Evolutionary conservation across 495 filamentous ascomycete genomes (phyloP), one percentile per base, ranked within the genome.

Genomic region (Cladorrhinum samala): DNA sequence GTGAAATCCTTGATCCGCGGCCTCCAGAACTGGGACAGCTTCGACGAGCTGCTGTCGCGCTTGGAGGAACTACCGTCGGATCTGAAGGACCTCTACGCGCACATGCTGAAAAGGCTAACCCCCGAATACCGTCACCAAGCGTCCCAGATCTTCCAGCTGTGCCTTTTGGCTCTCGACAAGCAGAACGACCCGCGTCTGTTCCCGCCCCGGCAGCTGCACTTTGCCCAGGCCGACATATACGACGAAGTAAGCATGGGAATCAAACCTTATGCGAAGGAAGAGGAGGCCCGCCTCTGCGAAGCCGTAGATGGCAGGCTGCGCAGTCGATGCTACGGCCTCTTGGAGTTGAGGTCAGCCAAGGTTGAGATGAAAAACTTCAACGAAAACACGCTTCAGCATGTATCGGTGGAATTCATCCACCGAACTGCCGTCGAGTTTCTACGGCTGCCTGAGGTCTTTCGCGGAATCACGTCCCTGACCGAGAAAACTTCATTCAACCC

Each of bases 1-100:
- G 49, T 51, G 5, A 21, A 24, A n/a, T 51, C 49, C 3, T 36
- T 51, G 13, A 9, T 43, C n/a, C 9, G 19, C 13, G 49, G 49
- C 17, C 7, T 51, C 14, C 38, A 21, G 7, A n/a, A 41, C 21
- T 30, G 36, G 2, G 49, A 51, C 18, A 27, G 20, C 36, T 16
- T 42, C 4, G 18, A 13, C 9, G 20, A 42, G 18, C 49, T 51
- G 3, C 25, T 9, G 2, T 17, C 6, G 16, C 49, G 49, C 3
- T 19, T 51, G 14, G 17, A 51, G 14, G 18, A 42, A 9, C 38
- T 51, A 7, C 49, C 49, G 2, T 30, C 4, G 1, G 49, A 51
- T 18, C 19, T 51, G 27, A 33, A 33, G 11, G 27, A 33, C 11
- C 27, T 33, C 27, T 33, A 33, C 27, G 27, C 27, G 5, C 27